Evolutionary conservation across 805 yeast species (phyloP), one percentile per base, ranked within the genome.

Genomic region (Saturnispora besseyi): DNA sequence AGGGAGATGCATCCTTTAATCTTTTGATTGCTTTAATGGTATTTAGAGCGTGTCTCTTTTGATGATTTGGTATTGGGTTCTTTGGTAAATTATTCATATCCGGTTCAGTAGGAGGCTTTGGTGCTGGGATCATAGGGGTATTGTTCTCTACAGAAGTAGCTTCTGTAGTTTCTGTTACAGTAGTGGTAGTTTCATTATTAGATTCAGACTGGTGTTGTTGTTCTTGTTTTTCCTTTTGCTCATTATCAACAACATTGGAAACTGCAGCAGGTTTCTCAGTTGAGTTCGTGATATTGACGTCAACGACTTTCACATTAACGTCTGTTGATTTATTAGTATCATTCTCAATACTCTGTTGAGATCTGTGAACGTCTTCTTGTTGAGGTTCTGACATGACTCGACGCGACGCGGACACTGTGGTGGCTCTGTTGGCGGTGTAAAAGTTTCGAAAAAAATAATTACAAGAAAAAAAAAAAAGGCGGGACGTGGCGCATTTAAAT

Each of bases 1-100:
- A 93, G 2, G 98, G 98, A 13, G 74, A 79, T 1, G 98, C 95
- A 68, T 93, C 99, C 66, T 89, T 87, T 60, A 91, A 75, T 54
- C 98, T 73, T 65, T 86, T 88, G 54, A 93, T 83, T 11, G 95
- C 90, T 59, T 90, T 87, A 46, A 93, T 74, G 2, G 90, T 78
- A 54, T 87, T 84, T 18, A 78, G 57, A 1, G 91, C 87, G 61
- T 83, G 90, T 61, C 84, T 84, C 58, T 78, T 76, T 67, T 93
- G 98, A 66, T 93, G 97, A 46, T 76, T 73, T 26, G 93, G 91
- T 57, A 86, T 69, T 15, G 95, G 91, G 55, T 72, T 61, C 11
- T 58, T 71, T 2, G 91, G 87, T 24, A 84, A 70, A 56, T 82
- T 81, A 59, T 77, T 60, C 82, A 82, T 76, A 59, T 83, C 89